Base-by-base conservation (phyloP, 1,139 yeast genomes). In the Geotrichum fermentans region DNA sequence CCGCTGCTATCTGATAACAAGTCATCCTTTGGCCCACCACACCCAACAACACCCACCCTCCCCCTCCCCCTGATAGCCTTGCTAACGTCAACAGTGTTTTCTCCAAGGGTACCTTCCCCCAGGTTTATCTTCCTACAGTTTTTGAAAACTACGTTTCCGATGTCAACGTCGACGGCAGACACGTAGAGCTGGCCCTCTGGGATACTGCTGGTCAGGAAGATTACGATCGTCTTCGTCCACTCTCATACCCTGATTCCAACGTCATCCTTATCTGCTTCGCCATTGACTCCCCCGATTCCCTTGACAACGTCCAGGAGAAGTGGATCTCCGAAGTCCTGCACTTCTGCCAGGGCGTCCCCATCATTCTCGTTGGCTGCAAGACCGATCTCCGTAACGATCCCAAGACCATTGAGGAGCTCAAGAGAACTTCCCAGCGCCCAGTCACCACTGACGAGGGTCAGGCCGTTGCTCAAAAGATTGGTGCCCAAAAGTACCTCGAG, bases 121-220 rank as follows among this genome's bases (percentile, higher is more conserved):
- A 36, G 20, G 39, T 36, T 11, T 36, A 36, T 21, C 39, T 33
- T 18, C 32, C 39, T 18, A 32, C 43, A 17, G 28, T 28, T 10
- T 87, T 87, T 63, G 96, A 88, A 63, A 87, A 88, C 69, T 88
- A 88, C 66, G 79, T 95, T 3, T 94, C 96, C 17, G 83, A 86
- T 43, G 90, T 89, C 32, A 80, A 85, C 77, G 83, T 83, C 36
- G 92, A 84, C 60, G 84, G 85, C 40, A 88, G 45, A 36, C 54
- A 48, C 13, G 45, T 47, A 29, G 45, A 38, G 39, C 79, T 92
- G 62, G 97, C 97, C 16, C 74, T 92, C 56, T 92, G 90, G 66
- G 98, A 92, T 73, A 92, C 98, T 42, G 97, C 98, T 20, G 98
- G 98, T 42, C 98, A 92, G 74, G 97, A 90, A 77, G 97, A 92